Evolutionary conservation across 2,329 filamentous ascomycete genomes (phyloP), one percentile per base, ranked within the genome.

Genomic region (Hypomyces perniciosus): DNA sequence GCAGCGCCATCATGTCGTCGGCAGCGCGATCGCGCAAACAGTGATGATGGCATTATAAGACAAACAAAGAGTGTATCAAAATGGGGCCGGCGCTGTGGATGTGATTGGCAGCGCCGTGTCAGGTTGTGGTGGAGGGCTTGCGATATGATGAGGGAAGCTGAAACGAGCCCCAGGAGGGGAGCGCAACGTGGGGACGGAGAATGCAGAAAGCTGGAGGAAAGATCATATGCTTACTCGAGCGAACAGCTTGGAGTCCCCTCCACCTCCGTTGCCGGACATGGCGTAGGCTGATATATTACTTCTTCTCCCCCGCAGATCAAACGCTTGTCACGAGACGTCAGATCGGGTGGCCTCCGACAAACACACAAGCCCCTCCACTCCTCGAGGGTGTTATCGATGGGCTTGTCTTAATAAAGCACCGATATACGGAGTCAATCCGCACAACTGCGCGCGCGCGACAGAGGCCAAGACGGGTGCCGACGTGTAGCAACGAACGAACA

Each of bases 241-340:
- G 78, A 99, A 99, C 75, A 99, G 85, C 83, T 96, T 97, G 75
- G 93, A 95, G 83, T 97, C 93, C 73, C 93, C 90, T 74, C 88
- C 89, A 71, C 83, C 62, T 56, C 64, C 73, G 55, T 76, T 70
- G 64, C 67, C 73, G 62, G 79, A 76, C 79, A 83, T 83, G 27
- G 39, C 28, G 53, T 46, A 47, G 45, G 40, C 44, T 40, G 41
- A 46, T 45, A 38, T 41, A 34, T 33, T 28, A 46, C 29, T 47
- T 35, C 34, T 49, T 44, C 31, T 47, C 51, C 51, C 51, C 51
- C 51, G 51, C 51, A 49, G 33, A 49, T 26, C 20, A 27, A 35
- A 45, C 43, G 26, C 13, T 40, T 37, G 43, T 37, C 20, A 20
- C 20, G 20, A 20, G 20, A 20, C 20, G 20, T 20, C 20, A 2